These are phyloP conservation scores for Nannizzia gypsea DNA, from an alignment of 2,329 filamentous ascomycete genomes.

Conservation along the genomic window DNA sequence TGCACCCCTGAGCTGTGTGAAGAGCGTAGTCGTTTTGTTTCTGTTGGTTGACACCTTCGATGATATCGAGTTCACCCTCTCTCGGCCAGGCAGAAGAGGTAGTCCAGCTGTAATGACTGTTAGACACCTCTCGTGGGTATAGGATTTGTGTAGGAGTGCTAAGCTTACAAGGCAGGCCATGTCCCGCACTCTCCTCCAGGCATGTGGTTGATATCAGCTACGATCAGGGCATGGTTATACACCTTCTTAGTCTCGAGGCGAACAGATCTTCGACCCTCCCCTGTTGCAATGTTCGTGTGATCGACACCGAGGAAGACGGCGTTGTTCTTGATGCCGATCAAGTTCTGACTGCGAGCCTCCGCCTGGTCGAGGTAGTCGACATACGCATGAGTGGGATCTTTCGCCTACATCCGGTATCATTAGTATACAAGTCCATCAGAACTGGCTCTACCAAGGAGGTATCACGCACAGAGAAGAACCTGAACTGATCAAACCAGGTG, in stretches of 20 bases:
- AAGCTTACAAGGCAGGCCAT: conserved; percentile 55
- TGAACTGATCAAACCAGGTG: conserved; percentile 42
- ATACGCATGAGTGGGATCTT: conserved; percentile 63
- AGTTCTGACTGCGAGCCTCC: conserved; percentile 46
- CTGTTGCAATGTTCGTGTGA: conserved; percentile 42
- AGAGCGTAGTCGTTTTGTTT: conserved; percentile 52
- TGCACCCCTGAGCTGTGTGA: conserved; percentile 53
- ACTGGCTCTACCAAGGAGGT: neutral
- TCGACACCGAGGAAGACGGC: conserved; percentile 61
- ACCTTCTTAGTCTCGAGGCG: conserved; percentile 55
- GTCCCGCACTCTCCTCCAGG: conserved; percentile 57
- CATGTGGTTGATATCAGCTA: conserved; percentile 64
- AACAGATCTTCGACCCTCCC: conserved; percentile 55
- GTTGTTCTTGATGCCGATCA: conserved; percentile 47
- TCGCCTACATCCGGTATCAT: conserved; percentile 19
- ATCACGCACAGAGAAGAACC: conserved; percentile 39
- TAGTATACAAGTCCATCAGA: neutral
- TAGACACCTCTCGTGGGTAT: conserved; percentile 1
- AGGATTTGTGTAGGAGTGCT: neutral
- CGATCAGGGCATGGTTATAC: conserved; percentile 56
- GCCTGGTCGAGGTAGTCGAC: conserved; percentile 54
- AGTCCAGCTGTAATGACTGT: conserved; percentile 33
- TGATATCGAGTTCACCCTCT: conserved; percentile 65
- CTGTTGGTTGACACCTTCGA: conserved; percentile 62
- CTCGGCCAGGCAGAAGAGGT: conserved; percentile 58